A percentile compares a stretch with the other conserved stretches of the same genome.
phyloP scores from a whole-genome alignment of 352 stramenopile species.

The Pythium periplocum region DNA sequence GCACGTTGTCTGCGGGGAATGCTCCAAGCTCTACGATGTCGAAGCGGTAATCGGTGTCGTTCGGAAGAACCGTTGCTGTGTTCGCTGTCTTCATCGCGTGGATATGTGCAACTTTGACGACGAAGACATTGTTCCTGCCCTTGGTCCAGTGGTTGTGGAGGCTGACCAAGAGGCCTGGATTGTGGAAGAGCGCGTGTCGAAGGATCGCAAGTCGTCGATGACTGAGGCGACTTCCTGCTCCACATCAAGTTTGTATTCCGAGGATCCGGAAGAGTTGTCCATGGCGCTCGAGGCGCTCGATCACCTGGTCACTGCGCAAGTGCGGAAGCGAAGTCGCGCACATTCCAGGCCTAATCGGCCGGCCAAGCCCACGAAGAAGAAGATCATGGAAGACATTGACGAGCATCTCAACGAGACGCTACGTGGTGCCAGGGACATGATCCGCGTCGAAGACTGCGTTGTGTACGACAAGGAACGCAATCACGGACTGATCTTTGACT shows the following conservation, averaged over 20 bases:
- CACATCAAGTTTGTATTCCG: constrained; percentile 27
- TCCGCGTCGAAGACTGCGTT: constrained; percentile 9
- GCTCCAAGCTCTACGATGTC: constrained; percentile 50
- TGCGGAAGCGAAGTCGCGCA: not conserved
- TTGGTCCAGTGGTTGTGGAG: constrained; percentile 38
- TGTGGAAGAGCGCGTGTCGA: constrained; percentile 3
- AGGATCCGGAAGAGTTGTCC: constrained; percentile 31
- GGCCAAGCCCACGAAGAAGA: constrained; percentile 26
- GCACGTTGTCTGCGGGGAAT: constrained; percentile 44
- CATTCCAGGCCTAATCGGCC: not conserved
- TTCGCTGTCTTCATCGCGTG: constrained; percentile 48
- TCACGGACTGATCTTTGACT: constrained; percentile 43
- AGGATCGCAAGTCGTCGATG: not conserved
- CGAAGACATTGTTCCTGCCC: constrained; percentile 38
- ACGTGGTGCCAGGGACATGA: constrained; percentile 22
- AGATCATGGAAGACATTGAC: constrained; percentile 33
- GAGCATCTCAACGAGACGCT: constrained; percentile 32
- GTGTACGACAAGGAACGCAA: constrained; percentile 35
- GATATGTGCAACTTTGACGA: constrained; percentile 55
- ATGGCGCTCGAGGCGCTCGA: constrained; percentile 40
- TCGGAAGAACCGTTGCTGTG: constrained; percentile 42
- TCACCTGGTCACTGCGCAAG: constrained; percentile 25
- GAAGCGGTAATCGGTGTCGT: constrained; percentile 38
- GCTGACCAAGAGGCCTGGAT: constrained; percentile 37
- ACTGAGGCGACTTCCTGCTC: not conserved